These are phyloP conservation scores for Diutina sp. DNA, from an alignment of 1,139 yeast species.

Conservation along the genomic window DNA sequence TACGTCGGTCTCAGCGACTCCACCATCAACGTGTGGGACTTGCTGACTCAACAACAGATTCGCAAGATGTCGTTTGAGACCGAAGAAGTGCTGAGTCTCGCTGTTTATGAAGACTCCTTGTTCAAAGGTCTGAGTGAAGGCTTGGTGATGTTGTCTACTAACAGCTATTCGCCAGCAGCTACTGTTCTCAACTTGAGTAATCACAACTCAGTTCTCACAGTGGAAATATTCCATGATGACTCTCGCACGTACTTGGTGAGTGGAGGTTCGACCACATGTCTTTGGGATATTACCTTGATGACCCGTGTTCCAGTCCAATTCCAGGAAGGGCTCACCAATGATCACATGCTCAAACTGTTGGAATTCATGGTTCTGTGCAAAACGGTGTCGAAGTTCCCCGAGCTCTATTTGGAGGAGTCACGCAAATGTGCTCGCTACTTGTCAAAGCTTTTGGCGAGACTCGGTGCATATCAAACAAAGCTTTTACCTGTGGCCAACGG, in stretches of 20 bases:
- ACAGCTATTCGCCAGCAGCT: not conserved
- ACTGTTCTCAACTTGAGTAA: not conserved
- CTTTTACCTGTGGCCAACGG: slow-evolving; percentile 61
- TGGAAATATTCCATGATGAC: not conserved
- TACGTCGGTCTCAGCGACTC: slow-evolving; percentile 76
- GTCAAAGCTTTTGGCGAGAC: slow-evolving; percentile 43
- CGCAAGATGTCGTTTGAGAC: slow-evolving; percentile 36
- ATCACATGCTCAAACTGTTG: slow-evolving; percentile 51
- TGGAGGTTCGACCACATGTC: not conserved
- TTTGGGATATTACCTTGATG: not conserved
- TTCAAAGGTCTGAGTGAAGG: slow-evolving; percentile 24
- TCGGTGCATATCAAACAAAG: slow-evolving; percentile 63
- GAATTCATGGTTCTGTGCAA: slow-evolving; percentile 50
- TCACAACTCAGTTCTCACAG: not conserved
- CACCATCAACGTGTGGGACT: slow-evolving; percentile 68
- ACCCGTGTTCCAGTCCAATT: not conserved
- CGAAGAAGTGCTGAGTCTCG: slow-evolving; percentile 25
- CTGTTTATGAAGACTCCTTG: slow-evolving; percentile 37
- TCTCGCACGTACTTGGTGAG: not conserved
- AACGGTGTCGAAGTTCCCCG: slow-evolving; percentile 68
- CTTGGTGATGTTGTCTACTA: not conserved
- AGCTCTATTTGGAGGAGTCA: slow-evolving; percentile 59
- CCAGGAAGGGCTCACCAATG: slow-evolving; percentile 25
- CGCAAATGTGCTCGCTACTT: slow-evolving; percentile 78
- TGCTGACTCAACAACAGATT: slow-evolving; percentile 63